Conservation (phyloP, 1,139 yeast genomes). For the Scheffersomyces illinoinensis region DNA sequence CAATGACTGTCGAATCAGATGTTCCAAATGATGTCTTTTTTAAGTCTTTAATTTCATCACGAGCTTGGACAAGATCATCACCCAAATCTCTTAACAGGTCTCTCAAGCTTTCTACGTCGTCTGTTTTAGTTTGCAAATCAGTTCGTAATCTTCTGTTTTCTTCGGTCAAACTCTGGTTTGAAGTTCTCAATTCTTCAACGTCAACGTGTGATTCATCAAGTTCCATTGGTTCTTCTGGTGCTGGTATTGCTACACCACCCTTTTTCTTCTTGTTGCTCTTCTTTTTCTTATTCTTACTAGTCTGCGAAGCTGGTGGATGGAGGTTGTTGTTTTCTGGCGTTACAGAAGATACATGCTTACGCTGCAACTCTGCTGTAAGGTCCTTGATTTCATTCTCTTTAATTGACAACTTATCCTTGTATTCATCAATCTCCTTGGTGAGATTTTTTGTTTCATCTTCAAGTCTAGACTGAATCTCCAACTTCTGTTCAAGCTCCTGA, state of each 20-base stretch:
- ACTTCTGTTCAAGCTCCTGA: not conserved
- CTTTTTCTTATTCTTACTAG: not conserved
- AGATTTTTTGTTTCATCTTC: not conserved
- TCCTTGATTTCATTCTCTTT: slow-evolving; percentile 3
- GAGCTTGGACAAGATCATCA: slow-evolving; percentile 64
- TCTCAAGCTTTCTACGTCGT: slow-evolving; percentile 59
- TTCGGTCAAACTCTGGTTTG: slow-evolving; percentile 16
- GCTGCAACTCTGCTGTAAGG: slow-evolving; percentile 2
- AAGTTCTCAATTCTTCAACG: slow-evolving; percentile 6
- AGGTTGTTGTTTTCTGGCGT: not conserved
- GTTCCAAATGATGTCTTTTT: slow-evolving; percentile 7
- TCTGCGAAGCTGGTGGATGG: not conserved
- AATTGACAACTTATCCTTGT: not conserved
- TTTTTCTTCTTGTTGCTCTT: slow-evolving; percentile 7
- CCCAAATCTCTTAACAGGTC: slow-evolving; percentile 78
- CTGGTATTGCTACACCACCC: not conserved
- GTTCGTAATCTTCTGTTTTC: slow-evolving; percentile 16
- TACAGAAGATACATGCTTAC: not conserved
- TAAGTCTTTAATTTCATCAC: slow-evolving; percentile 36
- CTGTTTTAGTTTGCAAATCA: slow-evolving; percentile 32
- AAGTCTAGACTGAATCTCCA: not conserved
- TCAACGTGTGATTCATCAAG: not conserved
- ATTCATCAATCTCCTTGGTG: slow-evolving; percentile 1
- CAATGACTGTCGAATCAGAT: not conserved
- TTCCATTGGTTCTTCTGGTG: not conserved